Evolutionary conservation across 2,329 filamentous ascomycete genomes (phyloP).

Genomic region (Epichloe brachyelytri): DNA sequence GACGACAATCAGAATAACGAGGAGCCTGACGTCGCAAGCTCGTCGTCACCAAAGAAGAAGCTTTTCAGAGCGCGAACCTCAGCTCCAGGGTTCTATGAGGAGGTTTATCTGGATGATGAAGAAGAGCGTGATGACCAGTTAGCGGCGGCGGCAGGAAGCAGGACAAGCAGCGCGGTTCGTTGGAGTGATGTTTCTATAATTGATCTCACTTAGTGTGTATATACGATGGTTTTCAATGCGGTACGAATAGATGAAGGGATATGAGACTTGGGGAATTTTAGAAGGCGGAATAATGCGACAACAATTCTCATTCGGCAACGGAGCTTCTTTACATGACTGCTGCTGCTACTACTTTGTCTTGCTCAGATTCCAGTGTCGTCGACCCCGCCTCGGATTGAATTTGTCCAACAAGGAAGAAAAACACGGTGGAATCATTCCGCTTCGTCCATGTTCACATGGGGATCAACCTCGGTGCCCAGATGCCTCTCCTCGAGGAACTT

Average conservation of each 20-base stretch:
- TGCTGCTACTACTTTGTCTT: too few relatives aligned
- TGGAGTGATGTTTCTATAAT: slow-evolving; percentile 22
- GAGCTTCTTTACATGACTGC: too few relatives aligned
- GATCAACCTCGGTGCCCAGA: slow-evolving; percentile 66
- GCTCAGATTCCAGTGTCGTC: too few relatives aligned
- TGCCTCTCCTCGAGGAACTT: slow-evolving; percentile 69
- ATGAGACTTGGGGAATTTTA: too few relatives aligned
- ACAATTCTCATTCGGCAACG: background rate
- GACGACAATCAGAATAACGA: background rate
- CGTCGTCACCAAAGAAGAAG: slow-evolving; percentile 21
- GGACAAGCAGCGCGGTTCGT: slow-evolving; percentile 10
- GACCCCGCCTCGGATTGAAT: too few relatives aligned
- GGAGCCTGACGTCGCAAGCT: background rate
- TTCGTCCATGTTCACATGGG: slow-evolving; percentile 39
- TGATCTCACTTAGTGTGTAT: slow-evolving; percentile 15
- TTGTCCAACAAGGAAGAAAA: too few relatives aligned
- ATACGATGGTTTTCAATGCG: too few relatives aligned
- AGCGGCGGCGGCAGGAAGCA: slow-evolving; percentile 9
- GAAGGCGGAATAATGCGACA: background rate
- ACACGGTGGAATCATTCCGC: background rate
- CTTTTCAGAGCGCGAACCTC: slow-evolving; percentile 25
- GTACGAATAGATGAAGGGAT: too few relatives aligned
- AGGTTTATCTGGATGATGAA: slow-evolving; percentile 13
- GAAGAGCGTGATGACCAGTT: slow-evolving; percentile 15
- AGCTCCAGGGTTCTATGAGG: slow-evolving; percentile 26